Conservation (phyloP, 2,329 filamentous ascomycete species). For the Aspergillus sp. region DNA sequence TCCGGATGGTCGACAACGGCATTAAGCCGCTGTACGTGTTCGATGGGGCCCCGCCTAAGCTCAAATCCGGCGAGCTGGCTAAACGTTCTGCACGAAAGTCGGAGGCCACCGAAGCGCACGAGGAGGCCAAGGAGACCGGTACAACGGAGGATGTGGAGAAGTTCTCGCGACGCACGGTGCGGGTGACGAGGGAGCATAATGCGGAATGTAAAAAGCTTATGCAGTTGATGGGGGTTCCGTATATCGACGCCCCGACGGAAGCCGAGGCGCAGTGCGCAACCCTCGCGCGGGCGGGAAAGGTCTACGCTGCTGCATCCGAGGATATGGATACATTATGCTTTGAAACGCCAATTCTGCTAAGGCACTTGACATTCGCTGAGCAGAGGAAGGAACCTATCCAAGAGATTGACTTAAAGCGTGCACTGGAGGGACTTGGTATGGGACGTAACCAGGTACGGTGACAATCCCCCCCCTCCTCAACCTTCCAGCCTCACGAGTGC, state of each 20-base stretch:
- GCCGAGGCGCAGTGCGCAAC: slow-evolving; percentile 94
- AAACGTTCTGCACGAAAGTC: slow-evolving; percentile 94
- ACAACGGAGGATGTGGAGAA: slow-evolving; percentile 98
- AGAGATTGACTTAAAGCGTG: slow-evolving; percentile 81
- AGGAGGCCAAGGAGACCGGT: slow-evolving; percentile 94
- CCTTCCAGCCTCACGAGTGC: no score
- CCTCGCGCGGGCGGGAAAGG: slow-evolving; percentile 81
- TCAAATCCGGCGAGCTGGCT: slow-evolving; percentile 94
- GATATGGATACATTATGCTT: slow-evolving; percentile 99
- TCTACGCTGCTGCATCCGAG: slow-evolving; percentile 92
- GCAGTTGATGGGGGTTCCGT: slow-evolving; percentile 93
- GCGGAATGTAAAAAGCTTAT: slow-evolving; percentile 84
- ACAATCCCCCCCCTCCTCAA: slow-evolving; percentile 4
- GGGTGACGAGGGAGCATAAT: slow-evolving; percentile 95
- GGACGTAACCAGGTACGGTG: slow-evolving; percentile 64
- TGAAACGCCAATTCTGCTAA: slow-evolving; percentile 77
- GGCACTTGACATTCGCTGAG: slow-evolving; percentile 94
- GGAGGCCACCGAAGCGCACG: slow-evolving; percentile 79
- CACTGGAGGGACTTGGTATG: slow-evolving; percentile 81
- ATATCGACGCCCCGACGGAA: slow-evolving; percentile 89
- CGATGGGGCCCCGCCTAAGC: slow-evolving; percentile 89
- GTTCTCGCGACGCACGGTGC: slow-evolving; percentile 85
- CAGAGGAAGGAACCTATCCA: slow-evolving; percentile 96
- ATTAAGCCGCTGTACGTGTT: slow-evolving; percentile 99
- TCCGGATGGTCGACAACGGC: slow-evolving; percentile 96